Percentiles rank a stretch among this genome's conserved stretches.
phyloP scores from a whole-genome alignment of 2,329 filamentous ascomycete genomes.

The Coniochaeta sp. region DNA sequence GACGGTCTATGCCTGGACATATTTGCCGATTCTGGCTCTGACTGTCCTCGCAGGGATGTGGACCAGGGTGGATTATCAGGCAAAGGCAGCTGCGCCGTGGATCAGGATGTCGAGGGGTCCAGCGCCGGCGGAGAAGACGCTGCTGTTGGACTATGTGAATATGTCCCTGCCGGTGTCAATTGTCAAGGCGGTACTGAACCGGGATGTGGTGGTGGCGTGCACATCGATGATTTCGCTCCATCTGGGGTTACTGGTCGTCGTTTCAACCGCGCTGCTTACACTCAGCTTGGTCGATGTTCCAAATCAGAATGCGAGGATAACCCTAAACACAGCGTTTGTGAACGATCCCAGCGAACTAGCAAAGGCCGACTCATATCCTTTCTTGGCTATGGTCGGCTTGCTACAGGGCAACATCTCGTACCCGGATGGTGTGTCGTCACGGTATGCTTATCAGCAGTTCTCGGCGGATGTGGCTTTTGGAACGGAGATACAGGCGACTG shows the following conservation, averaged over 20 bases:
- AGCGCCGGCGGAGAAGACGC: constrained; percentile 19
- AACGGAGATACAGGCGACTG: constrained; percentile 19
- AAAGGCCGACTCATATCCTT: constrained; percentile 19
- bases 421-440: constrained; percentile 23
- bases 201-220: constrained; percentile 25
- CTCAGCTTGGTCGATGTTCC: constrained; percentile 19
- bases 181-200: constrained; percentile 19
- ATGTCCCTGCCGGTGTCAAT: constrained; percentile 20
- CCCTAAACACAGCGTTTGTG: constrained; percentile 19
- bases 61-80: constrained; percentile 29
- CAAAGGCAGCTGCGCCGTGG: constrained; percentile 29
- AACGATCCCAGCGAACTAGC: constrained; percentile 16
- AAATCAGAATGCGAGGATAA: constrained; percentile 15
- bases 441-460: constrained; percentile 28
- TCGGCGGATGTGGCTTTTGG: constrained; percentile 11
- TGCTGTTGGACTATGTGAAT: constrained; percentile 27
- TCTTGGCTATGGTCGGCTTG: constrained; percentile 25
- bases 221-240: constrained; percentile 18
- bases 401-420: constrained; percentile 15
- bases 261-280: constrained; percentile 27
- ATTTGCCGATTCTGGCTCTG: constrained; percentile 24
- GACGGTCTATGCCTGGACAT: constrained; percentile 27
- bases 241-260: constrained; percentile 23
- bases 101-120: constrained; percentile 22
- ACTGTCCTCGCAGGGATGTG: constrained; percentile 24